Evolutionary conservation across 768 basidiomycete genomes (phyloP).

Genomic region (Lactarius indigo): DNA sequence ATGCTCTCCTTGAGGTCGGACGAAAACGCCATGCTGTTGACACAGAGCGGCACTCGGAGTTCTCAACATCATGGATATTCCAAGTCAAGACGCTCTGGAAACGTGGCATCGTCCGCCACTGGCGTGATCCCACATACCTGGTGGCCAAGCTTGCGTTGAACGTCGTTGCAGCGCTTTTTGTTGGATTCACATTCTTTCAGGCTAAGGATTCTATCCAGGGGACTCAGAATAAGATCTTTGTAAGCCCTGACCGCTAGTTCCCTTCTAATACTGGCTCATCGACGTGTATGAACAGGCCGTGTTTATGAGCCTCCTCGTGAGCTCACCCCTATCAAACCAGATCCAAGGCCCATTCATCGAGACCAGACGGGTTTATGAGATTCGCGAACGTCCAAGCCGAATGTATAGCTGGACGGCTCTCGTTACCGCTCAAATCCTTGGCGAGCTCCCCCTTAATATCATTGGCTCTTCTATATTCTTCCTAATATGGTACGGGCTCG

Average conservation of each 20-base stretch:
- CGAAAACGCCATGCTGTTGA: slow-evolving; percentile 29
- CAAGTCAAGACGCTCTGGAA: slow-evolving; percentile 35
- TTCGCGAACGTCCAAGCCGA: slow-evolving; percentile 40
- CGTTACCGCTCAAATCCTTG: slow-evolving; percentile 35
- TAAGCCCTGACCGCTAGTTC: slow-evolving; percentile 22
- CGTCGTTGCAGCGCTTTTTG: slow-evolving; percentile 34
- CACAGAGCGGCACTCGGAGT: slow-evolving; percentile 31
- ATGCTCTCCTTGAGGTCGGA: slow-evolving; percentile 40
- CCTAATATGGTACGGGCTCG: slow-evolving; percentile 48
- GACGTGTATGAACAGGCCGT: slow-evolving; percentile 29
- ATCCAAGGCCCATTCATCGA: slow-evolving; percentile 41
- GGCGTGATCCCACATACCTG: slow-evolving; percentile 42
- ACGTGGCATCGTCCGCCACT: slow-evolving; percentile 35
- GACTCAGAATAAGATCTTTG: slow-evolving; percentile 43
- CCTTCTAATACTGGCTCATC: not conserved
- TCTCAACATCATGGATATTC: slow-evolving; percentile 38
- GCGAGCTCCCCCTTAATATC: slow-evolving; percentile 45
- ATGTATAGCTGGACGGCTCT: slow-evolving; percentile 43
- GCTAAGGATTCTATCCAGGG: slow-evolving; percentile 38
- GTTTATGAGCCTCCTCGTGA: slow-evolving; percentile 35
- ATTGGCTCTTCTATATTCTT: slow-evolving; percentile 40
- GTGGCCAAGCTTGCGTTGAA: slow-evolving; percentile 39
- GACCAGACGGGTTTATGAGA: slow-evolving; percentile 38
- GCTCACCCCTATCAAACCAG: slow-evolving; percentile 39
- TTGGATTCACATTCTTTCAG: slow-evolving; percentile 45